phyloP scores from a whole-genome alignment of 768 basidiomycete species.

The Agrocybe pediades region DNA sequence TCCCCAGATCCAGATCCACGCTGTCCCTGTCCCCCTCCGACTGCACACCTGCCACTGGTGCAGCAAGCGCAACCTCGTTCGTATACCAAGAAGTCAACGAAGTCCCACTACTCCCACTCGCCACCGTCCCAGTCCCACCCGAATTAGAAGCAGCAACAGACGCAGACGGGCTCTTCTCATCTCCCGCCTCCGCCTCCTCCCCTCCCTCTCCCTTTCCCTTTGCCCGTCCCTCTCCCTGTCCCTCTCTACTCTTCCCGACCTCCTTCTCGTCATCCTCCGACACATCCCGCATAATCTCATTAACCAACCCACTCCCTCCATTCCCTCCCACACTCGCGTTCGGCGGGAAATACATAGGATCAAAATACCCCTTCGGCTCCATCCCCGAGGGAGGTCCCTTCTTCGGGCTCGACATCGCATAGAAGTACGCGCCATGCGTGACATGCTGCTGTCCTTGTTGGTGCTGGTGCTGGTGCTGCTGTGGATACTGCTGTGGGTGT shows the following conservation, averaged over 20 bases:
- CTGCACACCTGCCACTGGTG: background rate
- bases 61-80: background rate
- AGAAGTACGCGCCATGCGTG: conserved; percentile 27
- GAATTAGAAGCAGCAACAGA: too few relatives aligned
- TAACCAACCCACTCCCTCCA: conserved; percentile 26
- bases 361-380: conserved; percentile 47
- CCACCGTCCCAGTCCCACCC: background rate
- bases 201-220: background rate
- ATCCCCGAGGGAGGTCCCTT: conserved; percentile 18
- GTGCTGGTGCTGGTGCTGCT: background rate
- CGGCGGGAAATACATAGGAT: conserved; percentile 41
- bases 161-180: background rate
- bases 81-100: conserved; percentile 3
- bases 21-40: background rate
- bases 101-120: conserved; percentile 1
- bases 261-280: background rate
- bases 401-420: conserved; percentile 26
- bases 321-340: conserved; percentile 2
- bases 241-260: background rate
- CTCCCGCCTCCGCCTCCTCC: background rate
- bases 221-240: too few relatives aligned
- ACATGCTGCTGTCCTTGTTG: conserved; percentile 2
- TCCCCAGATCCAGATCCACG: background rate
- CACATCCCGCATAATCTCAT: conserved; percentile 36
- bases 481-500: background rate